Base-by-base conservation (phyloP, 768 basidiomycete genomes). In the Suillus decipiens region DNA sequence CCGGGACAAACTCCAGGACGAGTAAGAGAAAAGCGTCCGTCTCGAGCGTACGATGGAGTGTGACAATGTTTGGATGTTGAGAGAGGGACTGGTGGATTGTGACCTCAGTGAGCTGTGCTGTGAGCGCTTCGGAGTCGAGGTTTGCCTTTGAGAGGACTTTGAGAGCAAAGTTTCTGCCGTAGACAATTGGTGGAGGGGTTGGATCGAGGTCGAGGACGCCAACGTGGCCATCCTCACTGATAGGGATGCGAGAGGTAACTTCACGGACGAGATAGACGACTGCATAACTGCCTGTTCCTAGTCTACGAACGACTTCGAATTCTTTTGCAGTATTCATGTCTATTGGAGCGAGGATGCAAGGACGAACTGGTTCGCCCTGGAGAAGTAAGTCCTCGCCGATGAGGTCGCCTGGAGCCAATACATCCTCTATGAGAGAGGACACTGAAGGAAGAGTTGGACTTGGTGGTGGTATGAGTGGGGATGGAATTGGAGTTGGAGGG, bases 91-190 rank as follows among this genome's bases (percentile, higher is more conserved):
- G 93, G 75, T 99, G 97, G 63, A 99, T 93, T 37, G 89, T 93
- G 59, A 95, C 95, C 86, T 99, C 96, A 70, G 93, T 87, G 79
- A 96, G 84, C 78, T 99, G 97, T 7, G 95, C 87, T 39, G 83
- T 86, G 70, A 97, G 81, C 67, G 91, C 90, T 60, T 96, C 95
- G 68, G 89, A 84, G 77, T 93, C 88, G 65, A 97, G 88, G 80
- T 98, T 90, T 59, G 89, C 90, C 78, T 98, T 99, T 74, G 93
- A 94, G 67, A 99, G 81, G 76, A 93, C 92, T 82, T 99, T 99
- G 78, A 99, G 86, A n/a, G 97, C 97, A 75, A 88, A 93, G 72
- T 95, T 86, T 62, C 89, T 84, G 28, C 92, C 92, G 67, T 93
- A 92, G 15, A 80, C 75, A 24, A 79, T 78, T 62, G 76, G 74